Evolutionary conservation across 2,329 filamentous ascomycete genomes (phyloP), one percentile per base, ranked within the genome.

Genomic region (Aspergillus fumigatiaffinis): DNA sequence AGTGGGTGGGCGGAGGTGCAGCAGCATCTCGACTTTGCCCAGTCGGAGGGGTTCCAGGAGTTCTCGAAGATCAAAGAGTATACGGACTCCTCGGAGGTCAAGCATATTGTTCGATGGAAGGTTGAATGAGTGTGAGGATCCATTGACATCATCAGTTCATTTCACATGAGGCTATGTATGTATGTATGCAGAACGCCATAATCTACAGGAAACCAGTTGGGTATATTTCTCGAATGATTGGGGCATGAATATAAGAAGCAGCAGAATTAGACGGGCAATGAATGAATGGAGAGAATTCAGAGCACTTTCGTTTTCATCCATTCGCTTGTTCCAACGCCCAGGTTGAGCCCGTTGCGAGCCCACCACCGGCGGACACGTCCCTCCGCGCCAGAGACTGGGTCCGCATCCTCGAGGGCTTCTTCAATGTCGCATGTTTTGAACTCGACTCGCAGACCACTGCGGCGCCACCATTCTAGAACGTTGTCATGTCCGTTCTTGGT

Each of bases 351-450:
- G 65, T 94, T 93, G 62, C 82, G 79, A 25, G 90, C 88, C 93
- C 93, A 97, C 93, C 93, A 97, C 61, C 83, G 81, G 56, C 90
- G 80, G 20, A 96, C 90, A 41, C 83, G 82, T 62, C 87, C 85
- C 60, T 91, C 88, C 54, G 88, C 87, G 4, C 79, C 84, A 41
- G 85, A 84, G 3, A 93, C 84, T 23, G 70, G 70, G 56, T 73
- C 73, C 2, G 91, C 90, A 71, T 96, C 92, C 71, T 97, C 92
- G 42, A 97, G 81, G 0, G 92, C 92, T 75, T 97, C 93, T 72
- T 97, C 92, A 60, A 97, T 94, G 73, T 96, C 92, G 73, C 92
- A 96, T 1, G 91, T 96, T 73, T 93, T 92, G 75, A 96, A 97
- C 73, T 96, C 91, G 26, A 97, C 92, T 53, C 84, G 83, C 64